A percentile compares a stretch with the other conserved stretches of the same genome.
Conservation (phyloP, 2,329 filamentous ascomycete species). For the Diaporthe longicolla region DNA sequence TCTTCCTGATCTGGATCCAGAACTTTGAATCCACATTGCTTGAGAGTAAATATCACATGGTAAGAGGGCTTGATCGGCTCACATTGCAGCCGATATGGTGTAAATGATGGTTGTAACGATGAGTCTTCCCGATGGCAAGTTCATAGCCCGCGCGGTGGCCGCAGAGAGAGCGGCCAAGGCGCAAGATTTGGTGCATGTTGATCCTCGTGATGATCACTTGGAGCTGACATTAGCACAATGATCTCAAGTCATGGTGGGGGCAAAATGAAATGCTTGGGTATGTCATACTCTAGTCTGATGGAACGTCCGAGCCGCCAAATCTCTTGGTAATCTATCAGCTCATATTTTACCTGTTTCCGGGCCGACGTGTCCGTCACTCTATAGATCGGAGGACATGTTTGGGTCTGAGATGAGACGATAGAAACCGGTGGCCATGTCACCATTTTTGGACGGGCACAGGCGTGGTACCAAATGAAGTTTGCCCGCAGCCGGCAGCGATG, state of each 20-base stretch:
- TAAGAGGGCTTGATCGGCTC: background rate
- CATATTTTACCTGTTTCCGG: conserved; percentile 13
- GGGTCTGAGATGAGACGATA: background rate
- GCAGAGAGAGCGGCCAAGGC: no score
- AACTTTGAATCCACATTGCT: background rate
- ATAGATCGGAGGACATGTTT: conserved; percentile 11
- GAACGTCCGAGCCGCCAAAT: background rate
- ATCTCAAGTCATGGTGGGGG: background rate
- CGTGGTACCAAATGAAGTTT: background rate
- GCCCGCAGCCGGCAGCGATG: background rate
- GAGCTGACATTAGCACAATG: background rate
- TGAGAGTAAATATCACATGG: background rate
- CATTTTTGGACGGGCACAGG: background rate
- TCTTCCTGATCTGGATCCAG: background rate
- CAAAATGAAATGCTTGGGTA: background rate
- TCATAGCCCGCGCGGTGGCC: background rate
- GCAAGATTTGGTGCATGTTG: background rate
- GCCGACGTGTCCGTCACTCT: background rate
- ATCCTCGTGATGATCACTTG: conserved; percentile 18
- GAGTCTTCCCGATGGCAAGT: conserved; percentile 8
- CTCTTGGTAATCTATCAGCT: conserved; percentile 23
- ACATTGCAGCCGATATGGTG: background rate
- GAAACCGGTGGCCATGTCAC: background rate
- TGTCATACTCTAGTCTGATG: conserved; percentile 9
- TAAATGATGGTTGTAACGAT: conserved; percentile 13